Evolutionary conservation across 306 rosid genomes (phyloP).

Genomic region (Corylus avellana): DNA sequence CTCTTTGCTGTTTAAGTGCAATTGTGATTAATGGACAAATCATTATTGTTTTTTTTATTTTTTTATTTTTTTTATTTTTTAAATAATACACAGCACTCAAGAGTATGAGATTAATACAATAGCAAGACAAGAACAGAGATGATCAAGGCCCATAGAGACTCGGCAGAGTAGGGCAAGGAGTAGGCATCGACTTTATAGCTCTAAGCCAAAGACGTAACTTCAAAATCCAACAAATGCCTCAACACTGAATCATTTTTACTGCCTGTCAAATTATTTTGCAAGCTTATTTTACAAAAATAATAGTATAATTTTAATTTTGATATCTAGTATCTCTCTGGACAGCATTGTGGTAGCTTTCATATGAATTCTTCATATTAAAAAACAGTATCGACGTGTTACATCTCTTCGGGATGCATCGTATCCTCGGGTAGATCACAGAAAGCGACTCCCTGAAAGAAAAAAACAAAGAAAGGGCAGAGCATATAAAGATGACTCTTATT

Average conservation of each 20-base stretch:
- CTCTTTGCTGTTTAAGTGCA: constrained; percentile 18
- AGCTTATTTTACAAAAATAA: constrained; percentile 11
- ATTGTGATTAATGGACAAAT: neutral
- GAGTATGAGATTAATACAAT: neutral
- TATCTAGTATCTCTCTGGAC: constrained; percentile 20
- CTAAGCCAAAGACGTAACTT: neutral
- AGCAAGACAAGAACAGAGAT: neutral
- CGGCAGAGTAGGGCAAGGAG: constrained; percentile 10
- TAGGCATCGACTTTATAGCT: neutral
- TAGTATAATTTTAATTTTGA: constrained; percentile 20
- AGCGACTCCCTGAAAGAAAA: constrained; percentile 65
- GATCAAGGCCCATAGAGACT: neutral
- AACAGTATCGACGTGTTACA: constrained; percentile 40
- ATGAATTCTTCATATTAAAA: neutral
- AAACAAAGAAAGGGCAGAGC: neutral
- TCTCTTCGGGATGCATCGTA: constrained; percentile 98
- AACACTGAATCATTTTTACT: neutral
- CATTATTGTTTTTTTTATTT: neutral
- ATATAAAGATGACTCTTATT: neutral
- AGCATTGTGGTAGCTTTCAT: neutral
- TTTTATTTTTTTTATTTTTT: no score
- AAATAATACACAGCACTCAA: neutral
- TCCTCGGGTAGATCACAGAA: constrained; percentile 93
- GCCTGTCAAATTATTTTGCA: constrained; percentile 8
- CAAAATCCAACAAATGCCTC: constrained; percentile 30